A percentile compares a stretch with the other conserved stretches of the same genome.
Conservation (phyloP, 2,329 filamentous ascomycete species). For the Metarhizium humberi region DNA sequence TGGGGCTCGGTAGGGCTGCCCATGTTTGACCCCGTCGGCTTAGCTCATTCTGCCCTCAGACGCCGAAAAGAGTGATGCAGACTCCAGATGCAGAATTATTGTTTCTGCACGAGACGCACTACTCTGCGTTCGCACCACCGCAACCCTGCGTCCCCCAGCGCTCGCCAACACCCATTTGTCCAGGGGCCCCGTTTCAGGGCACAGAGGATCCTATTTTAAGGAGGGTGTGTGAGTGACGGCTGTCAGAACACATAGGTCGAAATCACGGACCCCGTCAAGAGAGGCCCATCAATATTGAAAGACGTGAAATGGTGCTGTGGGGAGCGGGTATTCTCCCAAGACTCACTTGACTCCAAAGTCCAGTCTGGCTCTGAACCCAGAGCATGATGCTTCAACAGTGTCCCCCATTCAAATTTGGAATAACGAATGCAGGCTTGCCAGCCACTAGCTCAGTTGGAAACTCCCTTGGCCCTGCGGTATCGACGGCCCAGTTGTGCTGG, state of each 20-base stretch:
- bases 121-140: neutral
- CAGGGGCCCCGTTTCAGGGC: conserved; percentile 1
- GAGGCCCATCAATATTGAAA: too few species aligned
- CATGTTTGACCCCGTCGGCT: too few species aligned
- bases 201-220: neutral
- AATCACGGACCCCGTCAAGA: too few species aligned
- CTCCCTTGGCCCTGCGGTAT: neutral
- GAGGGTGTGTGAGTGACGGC: neutral
- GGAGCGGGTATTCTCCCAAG: too few species aligned
- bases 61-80: neutral
- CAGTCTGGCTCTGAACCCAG: neutral
- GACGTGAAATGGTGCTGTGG: too few species aligned
- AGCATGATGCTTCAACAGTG: neutral
- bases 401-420: too few species aligned
- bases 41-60: neutral
- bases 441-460: neutral
- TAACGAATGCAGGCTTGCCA: neutral
- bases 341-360: too few species aligned
- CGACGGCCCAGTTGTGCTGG: neutral
- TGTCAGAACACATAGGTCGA: neutral
- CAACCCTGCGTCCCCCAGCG: neutral
- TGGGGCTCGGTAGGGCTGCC: too few species aligned
- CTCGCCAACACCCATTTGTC: neutral
- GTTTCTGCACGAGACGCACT: too few species aligned
- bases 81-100: neutral